Evolutionary conservation across 83 land plant genomes (phyloP).

Genomic region (Larix sibirica): DNA sequence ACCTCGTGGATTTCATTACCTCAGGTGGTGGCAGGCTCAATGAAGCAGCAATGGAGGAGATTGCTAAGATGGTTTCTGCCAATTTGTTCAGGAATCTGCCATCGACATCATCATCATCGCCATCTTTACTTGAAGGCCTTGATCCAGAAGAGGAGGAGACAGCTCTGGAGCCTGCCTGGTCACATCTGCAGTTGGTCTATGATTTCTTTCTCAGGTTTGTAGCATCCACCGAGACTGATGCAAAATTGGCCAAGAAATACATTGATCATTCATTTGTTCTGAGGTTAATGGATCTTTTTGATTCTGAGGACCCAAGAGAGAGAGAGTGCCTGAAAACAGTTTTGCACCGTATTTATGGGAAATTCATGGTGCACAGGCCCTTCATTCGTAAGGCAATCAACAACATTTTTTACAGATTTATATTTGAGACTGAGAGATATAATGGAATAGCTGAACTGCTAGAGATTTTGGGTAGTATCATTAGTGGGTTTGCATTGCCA

Average conservation of each 20-base stretch:
- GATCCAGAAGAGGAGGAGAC: constrained; percentile 34
- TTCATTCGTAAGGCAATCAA: constrained; percentile 49
- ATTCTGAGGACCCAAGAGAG: constrained; percentile 51
- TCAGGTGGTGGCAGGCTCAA: constrained; percentile 12
- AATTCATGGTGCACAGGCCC: constrained; percentile 57
- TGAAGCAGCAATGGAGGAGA: constrained; percentile 21
- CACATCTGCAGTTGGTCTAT: constrained; percentile 58
- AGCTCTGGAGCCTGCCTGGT: constrained; percentile 51
- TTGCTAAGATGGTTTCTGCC: constrained; percentile 25
- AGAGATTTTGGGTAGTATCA: constrained; percentile 54
- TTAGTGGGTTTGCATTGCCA: constrained; percentile 54
- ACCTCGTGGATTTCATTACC: constrained; percentile 25
- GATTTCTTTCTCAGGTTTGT: constrained; percentile 50
- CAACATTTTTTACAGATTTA: constrained; percentile 43
- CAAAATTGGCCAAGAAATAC: constrained; percentile 50
- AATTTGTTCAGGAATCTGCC: constrained; percentile 20
- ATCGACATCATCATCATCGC: neutral
- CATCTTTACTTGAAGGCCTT: neutral
- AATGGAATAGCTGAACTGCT: constrained; percentile 52
- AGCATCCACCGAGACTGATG: constrained; percentile 49
- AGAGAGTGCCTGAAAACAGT: constrained; percentile 47
- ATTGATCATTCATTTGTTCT: constrained; percentile 54
- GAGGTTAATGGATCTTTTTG: constrained; percentile 40
- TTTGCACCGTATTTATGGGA: constrained; percentile 47
- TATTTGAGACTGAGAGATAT: constrained; percentile 52